A percentile compares a stretch with the other conserved stretches of the same genome.
Evolutionary conservation across 2,329 filamentous ascomycete genomes (phyloP).

Genomic region (Akanthomyces dipterigenus): DNA sequence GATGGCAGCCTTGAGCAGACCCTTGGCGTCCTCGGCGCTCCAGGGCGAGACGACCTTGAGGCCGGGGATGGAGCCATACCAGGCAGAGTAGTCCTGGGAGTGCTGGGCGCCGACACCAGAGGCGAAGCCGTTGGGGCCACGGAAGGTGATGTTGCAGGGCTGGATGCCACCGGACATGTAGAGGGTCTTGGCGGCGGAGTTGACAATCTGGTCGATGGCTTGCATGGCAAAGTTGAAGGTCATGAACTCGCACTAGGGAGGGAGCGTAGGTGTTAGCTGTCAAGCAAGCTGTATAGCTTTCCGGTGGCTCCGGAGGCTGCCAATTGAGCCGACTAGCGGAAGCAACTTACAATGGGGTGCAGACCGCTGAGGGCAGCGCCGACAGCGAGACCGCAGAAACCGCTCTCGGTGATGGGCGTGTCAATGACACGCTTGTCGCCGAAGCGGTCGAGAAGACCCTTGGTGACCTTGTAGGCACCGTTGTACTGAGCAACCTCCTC

Average conservation of each 20-base stretch:
- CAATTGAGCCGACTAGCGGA: neutral
- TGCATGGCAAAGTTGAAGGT: conserved; percentile 99
- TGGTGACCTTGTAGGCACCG: conserved; percentile 99
- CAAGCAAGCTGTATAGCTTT: neutral
- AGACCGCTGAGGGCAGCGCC: conserved; percentile 92
- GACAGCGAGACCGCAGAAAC: conserved; percentile 88
- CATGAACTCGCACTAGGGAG: conserved; percentile 90
- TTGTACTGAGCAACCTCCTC: conserved; percentile 99
- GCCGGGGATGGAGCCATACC: conserved; percentile 97
- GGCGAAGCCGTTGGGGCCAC: conserved; percentile 96
- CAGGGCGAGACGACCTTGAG: conserved; percentile 95
- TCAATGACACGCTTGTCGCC: conserved; percentile 97
- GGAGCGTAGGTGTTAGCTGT: neutral
- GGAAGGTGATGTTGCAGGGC: conserved; percentile 99
- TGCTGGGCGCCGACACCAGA: conserved; percentile 94
- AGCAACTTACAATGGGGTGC: conserved; percentile 74
- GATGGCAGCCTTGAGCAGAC: conserved; percentile 94
- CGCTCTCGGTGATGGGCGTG: conserved; percentile 95
- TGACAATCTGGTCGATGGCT: conserved; percentile 98
- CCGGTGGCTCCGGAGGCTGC: neutral
- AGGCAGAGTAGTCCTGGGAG: conserved; percentile 97
- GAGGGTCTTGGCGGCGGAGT: conserved; percentile 97
- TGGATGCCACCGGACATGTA: conserved; percentile 99
- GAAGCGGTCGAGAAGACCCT: conserved; percentile 93
- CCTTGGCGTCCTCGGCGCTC: conserved; percentile 97